These are phyloP conservation scores for Farysia itapuensis DNA, from an alignment of 1,284 basidiomycete species.

Conservation along the genomic window DNA sequence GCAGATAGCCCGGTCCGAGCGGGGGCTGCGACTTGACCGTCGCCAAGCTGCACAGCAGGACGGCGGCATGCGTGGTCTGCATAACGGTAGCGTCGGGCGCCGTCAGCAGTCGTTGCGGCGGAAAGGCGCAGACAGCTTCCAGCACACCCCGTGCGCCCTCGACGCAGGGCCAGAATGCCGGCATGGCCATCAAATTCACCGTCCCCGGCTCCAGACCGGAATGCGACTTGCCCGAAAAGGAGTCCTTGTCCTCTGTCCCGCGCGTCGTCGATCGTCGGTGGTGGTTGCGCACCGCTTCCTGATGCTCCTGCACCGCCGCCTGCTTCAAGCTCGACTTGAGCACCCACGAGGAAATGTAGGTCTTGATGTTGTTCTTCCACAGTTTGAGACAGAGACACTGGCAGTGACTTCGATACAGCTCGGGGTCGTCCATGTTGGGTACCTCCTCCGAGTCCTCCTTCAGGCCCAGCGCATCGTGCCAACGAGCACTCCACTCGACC, in stretches of 20 bases:
- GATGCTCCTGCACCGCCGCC: conserved; percentile 30
- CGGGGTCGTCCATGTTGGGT: conserved; percentile 8
- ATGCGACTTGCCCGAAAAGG: conserved; percentile 21
- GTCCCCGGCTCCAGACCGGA: conserved; percentile 20
- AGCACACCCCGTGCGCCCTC: conserved; percentile 27
- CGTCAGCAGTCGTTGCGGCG: conserved; percentile 9
- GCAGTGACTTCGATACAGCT: conserved; percentile 12
- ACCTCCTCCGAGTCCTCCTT: conserved; percentile 26
- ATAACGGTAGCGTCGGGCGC: conserved; percentile 30
- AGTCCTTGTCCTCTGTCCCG: conserved; percentile 26
- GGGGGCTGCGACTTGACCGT: conserved; percentile 29
- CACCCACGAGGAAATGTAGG: conserved; percentile 31
- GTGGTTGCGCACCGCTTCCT: conserved; percentile 34
- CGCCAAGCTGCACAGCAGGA: conserved; percentile 33
- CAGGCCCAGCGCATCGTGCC: conserved; percentile 24
- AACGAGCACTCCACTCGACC: conserved; percentile 30
- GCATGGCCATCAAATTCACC: conserved; percentile 36
- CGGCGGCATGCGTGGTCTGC: conserved; percentile 32
- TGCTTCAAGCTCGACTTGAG: conserved; percentile 36
- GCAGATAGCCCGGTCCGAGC: conserved; percentile 24
- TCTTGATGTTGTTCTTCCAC: conserved; percentile 40
- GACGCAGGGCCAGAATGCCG: conserved; percentile 39
- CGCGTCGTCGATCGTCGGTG: conserved; percentile 23
- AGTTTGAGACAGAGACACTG: conserved; percentile 24
- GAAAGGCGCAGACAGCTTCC: conserved; percentile 26